A percentile compares a stretch with the other conserved stretches of the same genome.
These are phyloP conservation scores for Fusarium xyrophilum DNA, from an alignment of 2,329 filamentous ascomycete genomes.

Conservation along the genomic window DNA sequence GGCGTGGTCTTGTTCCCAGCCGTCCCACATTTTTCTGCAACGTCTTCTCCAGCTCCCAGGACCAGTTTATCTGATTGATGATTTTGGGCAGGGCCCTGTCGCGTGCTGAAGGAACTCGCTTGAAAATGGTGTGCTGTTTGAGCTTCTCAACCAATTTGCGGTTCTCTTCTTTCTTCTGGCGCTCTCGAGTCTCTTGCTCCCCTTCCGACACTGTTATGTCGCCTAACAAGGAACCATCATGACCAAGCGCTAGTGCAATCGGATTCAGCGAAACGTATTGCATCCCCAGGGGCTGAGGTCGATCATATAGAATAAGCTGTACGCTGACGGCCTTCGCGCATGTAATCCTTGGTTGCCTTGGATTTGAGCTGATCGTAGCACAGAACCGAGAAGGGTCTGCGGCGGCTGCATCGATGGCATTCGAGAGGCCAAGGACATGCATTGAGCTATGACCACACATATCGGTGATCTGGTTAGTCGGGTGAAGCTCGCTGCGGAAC, in stretches of 20 bases:
- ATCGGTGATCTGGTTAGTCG: constrained; percentile 79
- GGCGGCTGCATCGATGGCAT: constrained; percentile 60
- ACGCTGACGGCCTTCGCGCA: constrained; percentile 76
- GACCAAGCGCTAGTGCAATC: constrained; percentile 84
- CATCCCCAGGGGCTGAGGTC: constrained; percentile 86
- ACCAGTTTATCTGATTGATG: constrained; percentile 94
- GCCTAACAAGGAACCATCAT: constrained; percentile 62
- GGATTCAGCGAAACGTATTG: constrained; percentile 93
- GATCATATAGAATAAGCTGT: constrained; percentile 88
- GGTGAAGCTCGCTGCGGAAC: constrained; percentile 81
- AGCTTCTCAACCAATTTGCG: constrained; percentile 81
- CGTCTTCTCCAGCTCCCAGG: constrained; percentile 84
- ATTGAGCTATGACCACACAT: constrained; percentile 84
- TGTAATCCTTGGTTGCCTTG: constrained; percentile 72
- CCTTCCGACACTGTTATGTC: constrained; percentile 62
- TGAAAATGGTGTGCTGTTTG: constrained; percentile 83
- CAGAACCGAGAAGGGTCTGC: constrained; percentile 74
- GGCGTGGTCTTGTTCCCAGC: constrained; percentile 79
- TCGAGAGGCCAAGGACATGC: constrained; percentile 85
- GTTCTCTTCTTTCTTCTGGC: constrained; percentile 64
- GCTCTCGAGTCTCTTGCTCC: constrained; percentile 73
- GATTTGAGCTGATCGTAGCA: constrained; percentile 60
- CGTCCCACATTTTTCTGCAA: constrained; percentile 90
- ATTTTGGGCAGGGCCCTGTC: constrained; percentile 82
- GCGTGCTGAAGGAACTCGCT: constrained; percentile 78